Base-by-base conservation (phyloP, 1,284 basidiomycete species). In the Phaffia rhodozyma region DNA sequence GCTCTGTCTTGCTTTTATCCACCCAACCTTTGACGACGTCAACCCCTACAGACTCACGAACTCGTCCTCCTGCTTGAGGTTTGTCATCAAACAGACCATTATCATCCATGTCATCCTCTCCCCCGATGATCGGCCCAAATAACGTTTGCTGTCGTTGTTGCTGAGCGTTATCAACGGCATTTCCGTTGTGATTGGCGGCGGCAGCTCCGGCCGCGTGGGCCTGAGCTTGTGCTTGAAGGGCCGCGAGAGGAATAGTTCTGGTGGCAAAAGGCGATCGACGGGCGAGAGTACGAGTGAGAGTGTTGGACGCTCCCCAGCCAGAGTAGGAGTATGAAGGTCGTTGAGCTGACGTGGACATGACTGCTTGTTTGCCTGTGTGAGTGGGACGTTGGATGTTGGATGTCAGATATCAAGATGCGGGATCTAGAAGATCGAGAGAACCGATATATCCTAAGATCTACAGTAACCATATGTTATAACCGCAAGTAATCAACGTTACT, bases 11-110 rank as follows among this genome's bases (percentile, higher is more conserved):
- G 75, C 85, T 87, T 77, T 84, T 87, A 63, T 84, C 83, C 29
- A 91, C 83, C 90, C 90, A 93, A 23, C 76, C 75, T 72, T 83
- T 85, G 67, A 93, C 84, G 55, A 87, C 79, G 64, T 89, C 86
- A 4, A 85, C 83, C 0, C 86, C 86, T 49, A 91, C 79, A 71
- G 84, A 83, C 69, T 86, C 84, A 7, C 38, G 38, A 43, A 11
- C 38, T 11, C 47, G 77, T 66, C 27, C 25, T 47, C 20, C 25
- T 55, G 29, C 1, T n/a, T 25, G n/a, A 43, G 25, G 34, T 38
- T 30, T 9, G 2, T 55, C 50, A 32, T 52, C 30, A 20, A 29
- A 48, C 38, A 67, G 67, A 55, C 72, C 70, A 56, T 69, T 55
- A 20, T 75, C 74, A 5, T 67, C 66, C 18, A 67, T 68, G 21